Evolutionary conservation across 192 early-diverging fungal species (phyloP).

Genomic region (Fimicolochytrium jonesii): DNA sequence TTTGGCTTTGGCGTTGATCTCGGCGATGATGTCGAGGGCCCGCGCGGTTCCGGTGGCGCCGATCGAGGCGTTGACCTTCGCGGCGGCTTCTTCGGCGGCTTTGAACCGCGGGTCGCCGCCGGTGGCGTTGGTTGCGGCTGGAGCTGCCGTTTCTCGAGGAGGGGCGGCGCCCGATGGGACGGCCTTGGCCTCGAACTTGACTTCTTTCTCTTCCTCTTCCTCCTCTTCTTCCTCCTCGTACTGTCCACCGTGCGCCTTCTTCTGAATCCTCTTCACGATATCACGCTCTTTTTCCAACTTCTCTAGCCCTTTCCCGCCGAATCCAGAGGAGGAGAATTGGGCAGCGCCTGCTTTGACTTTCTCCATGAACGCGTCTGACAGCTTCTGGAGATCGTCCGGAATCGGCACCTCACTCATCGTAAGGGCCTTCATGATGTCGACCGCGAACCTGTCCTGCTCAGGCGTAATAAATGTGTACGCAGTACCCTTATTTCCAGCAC

Average conservation of each 20-base stretch:
- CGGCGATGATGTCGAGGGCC: constrained; percentile 55
- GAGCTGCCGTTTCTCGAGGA: background rate
- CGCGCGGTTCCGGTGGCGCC: constrained; percentile 45
- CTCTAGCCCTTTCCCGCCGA: constrained; percentile 96
- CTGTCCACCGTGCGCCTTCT: constrained; percentile 70
- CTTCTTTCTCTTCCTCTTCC: constrained; percentile 49
- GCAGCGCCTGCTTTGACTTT: constrained; percentile 78
- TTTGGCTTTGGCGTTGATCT: constrained; percentile 50
- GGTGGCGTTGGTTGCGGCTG: constrained; percentile 1
- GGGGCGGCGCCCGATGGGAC: constrained; percentile 10
- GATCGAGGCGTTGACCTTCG: constrained; percentile 49
- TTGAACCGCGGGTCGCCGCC: constrained; percentile 27
- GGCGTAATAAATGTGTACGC: constrained; percentile 95
- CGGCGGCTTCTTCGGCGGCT: constrained; percentile 57
- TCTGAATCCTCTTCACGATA: constrained; percentile 85
- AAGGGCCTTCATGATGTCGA: constrained; percentile 77
- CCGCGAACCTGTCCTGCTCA: constrained; percentile 90
- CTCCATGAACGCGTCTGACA: constrained; percentile 74
- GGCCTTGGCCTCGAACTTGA: constrained; percentile 25
- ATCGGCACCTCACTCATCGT: constrained; percentile 69
- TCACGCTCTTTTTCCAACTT: constrained; percentile 89
- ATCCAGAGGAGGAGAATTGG: constrained; percentile 69
- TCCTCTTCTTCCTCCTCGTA: constrained; percentile 62
- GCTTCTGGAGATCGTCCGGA: constrained; percentile 68
- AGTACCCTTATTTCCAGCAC: constrained; percentile 95